Conservation (phyloP, 768 basidiomycete genomes). For the Suillus subaureus region DNA sequence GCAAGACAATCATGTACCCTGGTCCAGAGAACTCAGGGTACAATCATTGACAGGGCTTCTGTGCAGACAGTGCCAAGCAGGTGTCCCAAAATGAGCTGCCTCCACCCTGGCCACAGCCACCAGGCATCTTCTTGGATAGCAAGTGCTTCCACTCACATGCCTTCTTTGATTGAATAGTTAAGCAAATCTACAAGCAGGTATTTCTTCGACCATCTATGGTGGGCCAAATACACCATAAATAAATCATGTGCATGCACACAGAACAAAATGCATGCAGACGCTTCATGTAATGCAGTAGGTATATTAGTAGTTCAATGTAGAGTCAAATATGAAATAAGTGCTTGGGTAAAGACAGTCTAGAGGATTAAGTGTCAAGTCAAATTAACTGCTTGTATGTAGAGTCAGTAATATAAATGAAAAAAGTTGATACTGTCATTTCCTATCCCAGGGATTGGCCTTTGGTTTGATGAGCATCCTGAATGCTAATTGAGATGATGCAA, state of each 20-base stretch:
- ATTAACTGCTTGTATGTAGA: too few relatives aligned
- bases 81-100: neutral
- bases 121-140: slow-evolving; percentile 8
- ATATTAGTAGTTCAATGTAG: too few relatives aligned
- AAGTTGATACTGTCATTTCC: neutral
- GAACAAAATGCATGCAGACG: too few relatives aligned
- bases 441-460: neutral
- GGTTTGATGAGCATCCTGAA: neutral
- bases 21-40: slow-evolving; percentile 10
- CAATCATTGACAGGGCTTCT: slow-evolving; percentile 13
- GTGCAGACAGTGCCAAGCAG: slow-evolving; percentile 2
- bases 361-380: too few relatives aligned
- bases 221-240: too few relatives aligned
- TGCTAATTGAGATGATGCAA: neutral
- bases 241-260: too few relatives aligned
- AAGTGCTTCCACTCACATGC: neutral
- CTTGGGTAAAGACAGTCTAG: too few relatives aligned
- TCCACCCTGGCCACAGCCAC: slow-evolving; percentile 14
- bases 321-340: too few relatives aligned
- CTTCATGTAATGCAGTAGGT: too few relatives aligned
- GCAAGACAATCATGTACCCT: slow-evolving; percentile 18
- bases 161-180: slow-evolving; percentile 24
- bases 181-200: slow-evolving; percentile 48
- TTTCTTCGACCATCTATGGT: slow-evolving; percentile 26
- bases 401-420: neutral